Evolutionary conservation across 1,139 yeast genomes (phyloP).

Genomic region (Diutina siamensis): DNA sequence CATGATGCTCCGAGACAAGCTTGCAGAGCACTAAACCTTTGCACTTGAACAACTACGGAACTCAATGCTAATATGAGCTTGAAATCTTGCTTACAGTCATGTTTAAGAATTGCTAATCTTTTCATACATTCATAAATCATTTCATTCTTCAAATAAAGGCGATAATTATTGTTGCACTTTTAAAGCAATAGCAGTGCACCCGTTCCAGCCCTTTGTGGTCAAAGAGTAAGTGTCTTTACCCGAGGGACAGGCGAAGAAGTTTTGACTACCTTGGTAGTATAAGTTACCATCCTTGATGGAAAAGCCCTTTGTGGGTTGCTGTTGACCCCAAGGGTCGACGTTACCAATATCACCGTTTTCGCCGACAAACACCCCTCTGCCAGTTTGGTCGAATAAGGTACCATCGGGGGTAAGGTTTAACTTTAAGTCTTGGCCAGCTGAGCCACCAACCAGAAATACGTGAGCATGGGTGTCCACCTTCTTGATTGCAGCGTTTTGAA

Average conservation of each 20-base stretch:
- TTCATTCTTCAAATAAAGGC: background rate
- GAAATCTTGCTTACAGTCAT: too few species aligned
- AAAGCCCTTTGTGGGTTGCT: conserved; percentile 4
- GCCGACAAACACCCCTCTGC: background rate
- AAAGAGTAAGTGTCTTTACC: background rate
- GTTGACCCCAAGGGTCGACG: conserved; percentile 6
- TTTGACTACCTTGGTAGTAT: background rate
- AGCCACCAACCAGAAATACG: conserved; percentile 4
- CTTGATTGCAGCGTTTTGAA: conserved; percentile 2
- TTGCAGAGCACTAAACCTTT: too few species aligned
- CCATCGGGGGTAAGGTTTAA: background rate
- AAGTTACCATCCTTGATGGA: conserved; percentile 2
- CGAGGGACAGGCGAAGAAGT: background rate
- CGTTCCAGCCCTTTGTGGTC: conserved; percentile 3
- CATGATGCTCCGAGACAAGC: too few species aligned
- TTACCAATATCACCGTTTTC: conserved; percentile 5
- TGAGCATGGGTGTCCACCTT: conserved; percentile 3
- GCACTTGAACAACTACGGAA: too few species aligned
- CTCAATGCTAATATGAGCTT: too few species aligned
- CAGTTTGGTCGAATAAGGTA: conserved; percentile 1
- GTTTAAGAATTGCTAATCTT: too few species aligned
- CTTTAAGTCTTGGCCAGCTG: background rate
- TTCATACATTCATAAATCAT: background rate
- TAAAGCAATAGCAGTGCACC: conserved; percentile 2
- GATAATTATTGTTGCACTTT: background rate